Percentiles rank a stretch among this genome's conserved stretches.
Conservation (phyloP, 106 monocot species). For the Dioscorea alata region DNA sequence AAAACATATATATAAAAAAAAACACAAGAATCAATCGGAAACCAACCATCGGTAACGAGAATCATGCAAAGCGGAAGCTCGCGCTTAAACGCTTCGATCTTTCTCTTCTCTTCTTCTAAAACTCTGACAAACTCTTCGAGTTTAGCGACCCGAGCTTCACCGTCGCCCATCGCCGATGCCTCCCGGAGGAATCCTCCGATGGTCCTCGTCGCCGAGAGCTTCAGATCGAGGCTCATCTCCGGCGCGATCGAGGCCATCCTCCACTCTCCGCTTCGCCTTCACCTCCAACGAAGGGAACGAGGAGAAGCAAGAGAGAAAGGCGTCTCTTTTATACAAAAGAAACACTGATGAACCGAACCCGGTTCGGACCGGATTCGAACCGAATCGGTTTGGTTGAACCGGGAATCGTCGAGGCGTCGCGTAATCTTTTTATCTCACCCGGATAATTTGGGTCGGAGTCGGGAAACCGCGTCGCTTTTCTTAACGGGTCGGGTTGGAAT, state of each 20-base stretch:
- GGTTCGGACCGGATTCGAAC: neutral
- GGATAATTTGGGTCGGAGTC: neutral
- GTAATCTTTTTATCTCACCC: neutral
- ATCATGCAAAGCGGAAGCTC: slow-evolving; percentile 70
- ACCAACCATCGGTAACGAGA: slow-evolving; percentile 14
- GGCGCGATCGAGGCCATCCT: slow-evolving; percentile 12
- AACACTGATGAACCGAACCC: neutral
- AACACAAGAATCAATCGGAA: neutral
- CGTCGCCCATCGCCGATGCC: slow-evolving; percentile 3
- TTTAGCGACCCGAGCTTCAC: slow-evolving; percentile 5
- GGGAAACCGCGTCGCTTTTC: neutral
- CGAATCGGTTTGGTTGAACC: neutral
- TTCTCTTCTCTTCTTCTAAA: slow-evolving; percentile 62
- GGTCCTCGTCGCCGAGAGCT: slow-evolving; percentile 24
- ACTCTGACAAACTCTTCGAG: slow-evolving; percentile 33
- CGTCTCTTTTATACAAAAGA: neutral
- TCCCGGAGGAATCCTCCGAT: slow-evolving; percentile 13
- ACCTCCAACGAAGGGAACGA: neutral
- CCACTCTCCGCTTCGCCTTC: neutral
- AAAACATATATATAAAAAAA: neutral
- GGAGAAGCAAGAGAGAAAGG: neutral
- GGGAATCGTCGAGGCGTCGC: neutral
- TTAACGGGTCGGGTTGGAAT: neutral
- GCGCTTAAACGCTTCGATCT: slow-evolving; percentile 78
- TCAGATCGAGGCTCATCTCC: slow-evolving; percentile 53